Conservation (phyloP, 768 basidiomycete species). For the Kwoniella sp. region DNA sequence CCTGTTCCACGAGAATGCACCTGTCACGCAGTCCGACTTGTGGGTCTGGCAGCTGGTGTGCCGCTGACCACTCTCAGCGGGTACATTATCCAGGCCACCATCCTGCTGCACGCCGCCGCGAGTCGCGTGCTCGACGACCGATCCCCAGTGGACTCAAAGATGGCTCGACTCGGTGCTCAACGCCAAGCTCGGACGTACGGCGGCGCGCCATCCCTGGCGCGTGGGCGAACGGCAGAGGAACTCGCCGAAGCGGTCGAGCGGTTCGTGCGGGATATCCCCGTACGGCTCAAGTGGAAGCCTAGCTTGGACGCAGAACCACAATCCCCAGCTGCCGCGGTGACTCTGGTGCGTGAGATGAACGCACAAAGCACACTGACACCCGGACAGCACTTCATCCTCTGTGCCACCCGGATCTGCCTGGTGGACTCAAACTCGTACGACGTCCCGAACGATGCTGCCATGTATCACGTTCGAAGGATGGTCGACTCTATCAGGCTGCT, state of each 20-base stretch:
- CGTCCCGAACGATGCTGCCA: slow-evolving; percentile 5
- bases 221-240: too few relatives aligned
- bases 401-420: slow-evolving; percentile 1
- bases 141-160: background rate
- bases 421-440: slow-evolving; percentile 3
- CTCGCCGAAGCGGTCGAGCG: background rate
- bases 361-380: background rate
- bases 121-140: background rate
- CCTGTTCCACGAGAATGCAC: background rate
- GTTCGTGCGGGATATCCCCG: background rate
- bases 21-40: slow-evolving; percentile 1
- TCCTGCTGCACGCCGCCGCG: background rate
- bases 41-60: background rate
- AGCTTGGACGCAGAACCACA: background rate
- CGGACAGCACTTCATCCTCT: slow-evolving; percentile 2
- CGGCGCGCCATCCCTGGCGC: background rate
- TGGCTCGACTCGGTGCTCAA: background rate
- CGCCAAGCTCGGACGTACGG: too few relatives aligned
- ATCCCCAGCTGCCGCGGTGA: background rate
- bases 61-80: slow-evolving; percentile 1
- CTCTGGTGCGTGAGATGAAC: background rate
- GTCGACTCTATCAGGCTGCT: background rate
- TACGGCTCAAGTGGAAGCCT: background rate
- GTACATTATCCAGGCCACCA: slow-evolving; percentile 5
- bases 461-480: slow-evolving; percentile 4